Conservation (phyloP, 2,329 filamentous ascomycete genomes). For the Diaporthe sp. region DNA sequence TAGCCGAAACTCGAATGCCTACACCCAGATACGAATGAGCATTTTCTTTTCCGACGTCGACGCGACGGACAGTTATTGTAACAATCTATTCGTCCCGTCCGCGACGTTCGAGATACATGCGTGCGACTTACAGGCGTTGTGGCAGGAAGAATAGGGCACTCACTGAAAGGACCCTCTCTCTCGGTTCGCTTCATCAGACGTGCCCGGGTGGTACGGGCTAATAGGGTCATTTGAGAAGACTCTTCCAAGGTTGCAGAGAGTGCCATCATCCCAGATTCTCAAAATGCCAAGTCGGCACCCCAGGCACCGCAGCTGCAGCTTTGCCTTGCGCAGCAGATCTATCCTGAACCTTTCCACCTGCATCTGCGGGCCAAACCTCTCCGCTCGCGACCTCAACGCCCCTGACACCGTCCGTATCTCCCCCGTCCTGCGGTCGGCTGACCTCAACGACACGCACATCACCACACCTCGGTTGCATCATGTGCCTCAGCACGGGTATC, state of each 20-base stretch:
- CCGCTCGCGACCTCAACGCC: conserved; percentile 8
- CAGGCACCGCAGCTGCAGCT: conserved; percentile 9
- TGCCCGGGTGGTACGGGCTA: neutral
- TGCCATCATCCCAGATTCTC: conserved; percentile 2
- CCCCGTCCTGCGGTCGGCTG: neutral
- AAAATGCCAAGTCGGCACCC: conserved; percentile 5
- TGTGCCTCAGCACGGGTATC: conserved; percentile 10
- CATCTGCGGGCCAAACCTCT: conserved; percentile 10
- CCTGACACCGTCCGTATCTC: conserved; percentile 2
- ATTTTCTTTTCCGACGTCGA: neutral
- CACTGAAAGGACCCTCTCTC: neutral
- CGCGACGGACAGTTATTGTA: neutral
- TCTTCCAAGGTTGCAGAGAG: neutral
- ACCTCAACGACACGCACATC: conserved; percentile 6
- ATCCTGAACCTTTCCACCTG: conserved; percentile 5
- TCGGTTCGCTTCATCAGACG: neutral
- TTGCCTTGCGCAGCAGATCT: neutral
- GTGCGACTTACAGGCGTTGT: neutral
- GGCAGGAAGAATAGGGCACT: conserved; percentile 1
- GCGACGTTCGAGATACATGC: neutral
- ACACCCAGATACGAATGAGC: neutral
- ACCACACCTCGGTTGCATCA: conserved; percentile 6
- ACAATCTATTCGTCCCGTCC: neutral
- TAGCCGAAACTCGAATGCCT: conserved; percentile 1
- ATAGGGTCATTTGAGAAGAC: neutral